These are phyloP conservation scores for Irpex lacteus DNA, from an alignment of 1,284 basidiomycete genomes.

Conservation along the genomic window DNA sequence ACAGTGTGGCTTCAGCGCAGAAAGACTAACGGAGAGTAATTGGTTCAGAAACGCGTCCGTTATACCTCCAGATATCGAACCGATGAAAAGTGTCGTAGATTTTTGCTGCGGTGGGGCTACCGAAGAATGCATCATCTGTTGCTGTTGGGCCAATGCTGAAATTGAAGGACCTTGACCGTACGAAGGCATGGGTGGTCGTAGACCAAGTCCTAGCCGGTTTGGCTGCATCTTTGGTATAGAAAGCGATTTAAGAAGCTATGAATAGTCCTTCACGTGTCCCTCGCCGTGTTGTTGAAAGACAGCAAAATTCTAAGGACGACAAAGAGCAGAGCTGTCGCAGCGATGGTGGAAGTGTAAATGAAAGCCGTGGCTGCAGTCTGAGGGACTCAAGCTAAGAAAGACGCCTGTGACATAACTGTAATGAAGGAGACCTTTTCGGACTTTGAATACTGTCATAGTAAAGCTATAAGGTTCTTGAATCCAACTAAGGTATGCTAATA, in stretches of 20 bases:
- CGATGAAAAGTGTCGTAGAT: constrained; percentile 78
- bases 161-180: constrained; percentile 86
- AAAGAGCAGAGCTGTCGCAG: background rate
- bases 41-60: constrained; percentile 77
- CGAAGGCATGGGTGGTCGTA: constrained; percentile 79
- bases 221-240: constrained; percentile 50
- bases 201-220: constrained; percentile 80
- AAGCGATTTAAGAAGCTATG: background rate
- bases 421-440: background rate
- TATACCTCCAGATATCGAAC: constrained; percentile 93
- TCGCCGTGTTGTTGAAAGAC: background rate
- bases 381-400: background rate
- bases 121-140: constrained; percentile 62
- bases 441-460: background rate
- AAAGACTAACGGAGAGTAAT: constrained; percentile 67
- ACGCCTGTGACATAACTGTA: background rate
- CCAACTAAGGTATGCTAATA: background rate
- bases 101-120: constrained; percentile 55
- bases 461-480: background rate
- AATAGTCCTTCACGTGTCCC: background rate
- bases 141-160: constrained; percentile 81
- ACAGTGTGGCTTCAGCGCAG: background rate
- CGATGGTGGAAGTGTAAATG: background rate
- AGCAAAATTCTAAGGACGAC: background rate
- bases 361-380: background rate